Percentiles rank a stretch among this genome's conserved stretches.
phyloP scores from a whole-genome alignment of 2,329 filamentous ascomycete species.

The Xylaria sp. region DNA sequence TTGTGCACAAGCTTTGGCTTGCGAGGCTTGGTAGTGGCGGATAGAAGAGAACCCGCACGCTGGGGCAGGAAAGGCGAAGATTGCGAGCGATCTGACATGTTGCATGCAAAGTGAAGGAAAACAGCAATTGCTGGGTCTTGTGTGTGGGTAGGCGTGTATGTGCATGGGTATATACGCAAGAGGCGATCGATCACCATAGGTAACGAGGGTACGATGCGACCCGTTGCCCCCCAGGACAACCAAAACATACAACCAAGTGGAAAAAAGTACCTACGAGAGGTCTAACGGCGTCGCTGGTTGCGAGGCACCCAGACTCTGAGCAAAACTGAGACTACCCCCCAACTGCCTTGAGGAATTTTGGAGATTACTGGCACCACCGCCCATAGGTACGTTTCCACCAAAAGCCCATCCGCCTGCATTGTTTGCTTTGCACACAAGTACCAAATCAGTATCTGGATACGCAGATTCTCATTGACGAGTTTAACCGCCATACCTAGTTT shows the following conservation, averaged over 20 bases:
- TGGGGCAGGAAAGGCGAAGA: constrained; percentile 5
- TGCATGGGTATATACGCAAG: neutral
- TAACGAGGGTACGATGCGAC: neutral
- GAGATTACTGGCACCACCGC: constrained; percentile 59
- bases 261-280: constrained; percentile 66
- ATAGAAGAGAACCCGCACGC: neutral
- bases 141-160: neutral
- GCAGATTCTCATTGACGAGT: constrained; percentile 18
- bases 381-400: constrained; percentile 70
- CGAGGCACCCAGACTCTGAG: constrained; percentile 71
- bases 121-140: constrained; percentile 3
- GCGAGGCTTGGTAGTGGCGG: constrained; percentile 21
- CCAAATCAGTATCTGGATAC: constrained; percentile 43
- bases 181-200: neutral
- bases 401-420: constrained; percentile 70
- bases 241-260: neutral
- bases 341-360: constrained; percentile 65
- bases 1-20: constrained; percentile 41
- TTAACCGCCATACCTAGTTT: constrained; percentile 66
- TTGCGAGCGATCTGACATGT: constrained; percentile 17
- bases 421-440: constrained; percentile 52
- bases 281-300: constrained; percentile 71
- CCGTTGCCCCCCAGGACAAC: neutral
- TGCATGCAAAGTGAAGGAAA: constrained; percentile 8
- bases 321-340: constrained; percentile 71